Percentiles rank a stretch among this genome's conserved stretches.
phyloP scores from a whole-genome alignment of 768 basidiomycete species.

The Amanita inopinata region DNA sequence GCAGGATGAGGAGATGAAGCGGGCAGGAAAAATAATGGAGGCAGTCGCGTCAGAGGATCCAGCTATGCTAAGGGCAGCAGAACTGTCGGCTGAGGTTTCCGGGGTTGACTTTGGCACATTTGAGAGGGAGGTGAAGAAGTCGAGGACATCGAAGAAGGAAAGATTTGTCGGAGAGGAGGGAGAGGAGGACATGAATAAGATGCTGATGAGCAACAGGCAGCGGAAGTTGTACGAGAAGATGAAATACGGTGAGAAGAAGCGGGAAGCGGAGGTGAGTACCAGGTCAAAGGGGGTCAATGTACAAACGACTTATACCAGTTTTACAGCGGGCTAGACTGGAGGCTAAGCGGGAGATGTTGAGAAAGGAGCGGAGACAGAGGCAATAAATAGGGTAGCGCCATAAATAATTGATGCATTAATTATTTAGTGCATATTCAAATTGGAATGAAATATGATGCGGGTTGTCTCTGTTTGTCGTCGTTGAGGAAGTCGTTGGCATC shows the following conservation, averaged over 20 bases:
- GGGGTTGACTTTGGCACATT: slow-evolving; percentile 76
- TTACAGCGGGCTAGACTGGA: slow-evolving; percentile 52
- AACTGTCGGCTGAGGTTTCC: slow-evolving; percentile 84
- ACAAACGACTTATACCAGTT: background rate
- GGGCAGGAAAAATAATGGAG: slow-evolving; percentile 15
- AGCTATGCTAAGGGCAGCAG: slow-evolving; percentile 71
- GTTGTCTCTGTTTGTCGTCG: too few species aligned
- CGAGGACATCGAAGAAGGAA: slow-evolving; percentile 32
- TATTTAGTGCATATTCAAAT: too few species aligned
- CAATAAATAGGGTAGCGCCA: background rate
- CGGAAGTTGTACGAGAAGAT: slow-evolving; percentile 90
- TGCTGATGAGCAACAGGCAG: slow-evolving; percentile 96
- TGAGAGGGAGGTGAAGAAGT: slow-evolving; percentile 63
- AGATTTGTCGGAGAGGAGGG: slow-evolving; percentile 26
- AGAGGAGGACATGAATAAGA: slow-evolving; percentile 90
- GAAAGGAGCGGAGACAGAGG: slow-evolving; percentile 40
- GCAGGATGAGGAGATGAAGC: slow-evolving; percentile 14
- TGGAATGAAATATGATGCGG: too few species aligned
- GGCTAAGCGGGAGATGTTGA: slow-evolving; percentile 44
- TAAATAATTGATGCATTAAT: background rate
- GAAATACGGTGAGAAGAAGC: slow-evolving; percentile 77
- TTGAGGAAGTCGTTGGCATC: too few species aligned
- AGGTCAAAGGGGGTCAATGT: background rate
- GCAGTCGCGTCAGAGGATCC: slow-evolving; percentile 38
- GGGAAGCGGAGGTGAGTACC: slow-evolving; percentile 62